phyloP scores from a whole-genome alignment of 202 grass and related monocot species.

The Setaria italica region DNA sequence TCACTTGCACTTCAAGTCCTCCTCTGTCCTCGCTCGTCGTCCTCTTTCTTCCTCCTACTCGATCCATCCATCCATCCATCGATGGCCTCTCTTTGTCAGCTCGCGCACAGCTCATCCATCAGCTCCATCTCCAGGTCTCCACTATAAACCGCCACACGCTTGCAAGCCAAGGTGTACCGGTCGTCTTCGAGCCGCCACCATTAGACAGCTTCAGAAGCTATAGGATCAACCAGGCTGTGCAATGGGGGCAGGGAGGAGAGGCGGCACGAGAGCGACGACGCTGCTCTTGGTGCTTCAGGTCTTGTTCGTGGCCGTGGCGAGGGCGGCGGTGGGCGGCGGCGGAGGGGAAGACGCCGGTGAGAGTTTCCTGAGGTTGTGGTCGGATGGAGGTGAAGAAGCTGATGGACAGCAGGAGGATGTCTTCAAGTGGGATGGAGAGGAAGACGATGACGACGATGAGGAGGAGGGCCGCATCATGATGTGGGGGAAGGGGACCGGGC shows the following conservation, averaged over 20 bases:
- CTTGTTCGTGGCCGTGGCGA: slow-evolving; percentile 13
- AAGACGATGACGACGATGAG: background rate
- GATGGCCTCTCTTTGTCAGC: background rate
- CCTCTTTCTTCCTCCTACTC: slow-evolving; percentile 7
- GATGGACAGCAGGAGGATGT: background rate
- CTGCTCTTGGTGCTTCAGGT: slow-evolving; percentile 31
- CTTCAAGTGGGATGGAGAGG: slow-evolving; percentile 48
- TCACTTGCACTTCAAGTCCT: slow-evolving; percentile 81
- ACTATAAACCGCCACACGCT: slow-evolving; percentile 47
- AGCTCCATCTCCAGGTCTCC: background rate
- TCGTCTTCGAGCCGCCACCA: background rate
- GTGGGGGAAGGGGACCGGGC: background rate
- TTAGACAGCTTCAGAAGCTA: background rate
- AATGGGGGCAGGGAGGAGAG: slow-evolving; percentile 38
- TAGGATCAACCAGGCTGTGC: background rate
- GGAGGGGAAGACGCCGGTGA: slow-evolving; percentile 5
- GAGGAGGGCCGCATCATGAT: background rate
- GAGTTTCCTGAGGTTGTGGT: slow-evolving; percentile 31
- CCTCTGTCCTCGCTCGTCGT: background rate
- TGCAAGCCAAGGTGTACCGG: slow-evolving; percentile 49
- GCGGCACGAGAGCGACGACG: background rate
- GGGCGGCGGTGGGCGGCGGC: background rate
- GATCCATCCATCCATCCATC: background rate
- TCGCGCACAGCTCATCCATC: background rate
- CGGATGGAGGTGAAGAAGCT: slow-evolving; percentile 16